Evolutionary conservation across 108 stramenopile species (phyloP).

Genomic region (Nitzschia sp.): DNA sequence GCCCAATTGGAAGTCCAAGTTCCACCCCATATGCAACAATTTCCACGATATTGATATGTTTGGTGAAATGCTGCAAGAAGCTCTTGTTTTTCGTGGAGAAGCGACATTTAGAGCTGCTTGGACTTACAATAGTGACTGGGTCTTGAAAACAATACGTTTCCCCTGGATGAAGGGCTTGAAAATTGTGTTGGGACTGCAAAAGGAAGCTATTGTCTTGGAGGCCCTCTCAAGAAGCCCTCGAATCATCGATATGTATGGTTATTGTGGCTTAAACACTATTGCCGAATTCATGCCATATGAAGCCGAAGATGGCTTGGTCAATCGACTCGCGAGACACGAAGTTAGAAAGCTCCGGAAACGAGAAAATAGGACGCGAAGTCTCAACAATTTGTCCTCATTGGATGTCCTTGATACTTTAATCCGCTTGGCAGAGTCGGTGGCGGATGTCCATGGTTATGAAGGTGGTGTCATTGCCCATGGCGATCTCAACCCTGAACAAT

Average conservation of each 20-base stretch:
- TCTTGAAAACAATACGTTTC: no score
- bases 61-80: not conserved
- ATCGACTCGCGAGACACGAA: conserved; percentile 26
- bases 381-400: conserved; percentile 51
- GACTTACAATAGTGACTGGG: no score
- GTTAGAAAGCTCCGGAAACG: not conserved
- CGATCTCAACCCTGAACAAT: conserved; percentile 74
- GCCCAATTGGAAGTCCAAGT: no score
- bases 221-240: conserved; percentile 48
- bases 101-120: no score
- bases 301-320: conserved; percentile 45
- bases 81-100: no score
- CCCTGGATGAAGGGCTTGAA: not conserved
- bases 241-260: conserved; percentile 64
- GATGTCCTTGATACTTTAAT: conserved; percentile 59
- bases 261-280: conserved; percentile 49
- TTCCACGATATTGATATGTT: not conserved
- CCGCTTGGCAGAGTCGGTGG: conserved; percentile 64
- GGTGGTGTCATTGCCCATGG: conserved; percentile 63
- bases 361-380: conserved; percentile 40
- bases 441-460: conserved; percentile 64
- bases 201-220: conserved; percentile 70
- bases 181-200: conserved; percentile 1
- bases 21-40: no score
- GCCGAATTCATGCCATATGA: conserved; percentile 50